Conservation (phyloP, 78 protist genomes). For the Andalucia godoyi region DNA sequence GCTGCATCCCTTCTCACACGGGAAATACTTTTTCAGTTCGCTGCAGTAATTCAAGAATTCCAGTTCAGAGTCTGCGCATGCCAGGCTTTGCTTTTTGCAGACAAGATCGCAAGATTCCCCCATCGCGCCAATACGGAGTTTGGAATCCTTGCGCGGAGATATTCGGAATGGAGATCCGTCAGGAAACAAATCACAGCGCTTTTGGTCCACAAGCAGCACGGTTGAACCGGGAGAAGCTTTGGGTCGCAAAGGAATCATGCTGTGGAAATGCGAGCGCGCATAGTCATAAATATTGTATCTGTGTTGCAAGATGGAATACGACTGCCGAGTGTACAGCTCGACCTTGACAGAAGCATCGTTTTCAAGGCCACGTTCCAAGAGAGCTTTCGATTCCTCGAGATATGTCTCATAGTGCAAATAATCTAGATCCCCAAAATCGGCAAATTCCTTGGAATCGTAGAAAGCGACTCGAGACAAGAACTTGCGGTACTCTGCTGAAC, state of each 20-base stretch:
- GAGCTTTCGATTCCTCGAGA: neutral
- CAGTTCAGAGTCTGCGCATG: slow-evolving; percentile 3
- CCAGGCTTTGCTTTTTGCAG: neutral
- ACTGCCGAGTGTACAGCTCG: too few species aligned
- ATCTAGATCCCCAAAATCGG: neutral
- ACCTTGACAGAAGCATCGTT: too few species aligned
- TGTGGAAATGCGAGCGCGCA: too few species aligned
- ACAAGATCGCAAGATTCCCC: neutral
- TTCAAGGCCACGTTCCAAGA: too few species aligned
- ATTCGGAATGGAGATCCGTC: neutral
- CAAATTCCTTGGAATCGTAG: neutral
- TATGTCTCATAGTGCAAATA: neutral
- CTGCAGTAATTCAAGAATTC: slow-evolving; percentile 10
- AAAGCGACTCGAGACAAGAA: neutral
- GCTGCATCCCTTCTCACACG: slow-evolving; percentile 1
- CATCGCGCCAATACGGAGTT: neutral
- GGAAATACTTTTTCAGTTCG: neutral
- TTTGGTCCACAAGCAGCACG: too few species aligned
- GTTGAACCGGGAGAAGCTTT: too few species aligned
- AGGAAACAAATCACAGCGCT: too few species aligned
- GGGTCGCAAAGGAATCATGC: too few species aligned
- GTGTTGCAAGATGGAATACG: too few species aligned
- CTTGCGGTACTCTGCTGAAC: neutral
- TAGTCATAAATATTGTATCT: too few species aligned
- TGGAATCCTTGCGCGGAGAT: neutral